Base-by-base conservation (phyloP, 2,329 filamentous ascomycete genomes). In the Bipolaris gigantea region DNA sequence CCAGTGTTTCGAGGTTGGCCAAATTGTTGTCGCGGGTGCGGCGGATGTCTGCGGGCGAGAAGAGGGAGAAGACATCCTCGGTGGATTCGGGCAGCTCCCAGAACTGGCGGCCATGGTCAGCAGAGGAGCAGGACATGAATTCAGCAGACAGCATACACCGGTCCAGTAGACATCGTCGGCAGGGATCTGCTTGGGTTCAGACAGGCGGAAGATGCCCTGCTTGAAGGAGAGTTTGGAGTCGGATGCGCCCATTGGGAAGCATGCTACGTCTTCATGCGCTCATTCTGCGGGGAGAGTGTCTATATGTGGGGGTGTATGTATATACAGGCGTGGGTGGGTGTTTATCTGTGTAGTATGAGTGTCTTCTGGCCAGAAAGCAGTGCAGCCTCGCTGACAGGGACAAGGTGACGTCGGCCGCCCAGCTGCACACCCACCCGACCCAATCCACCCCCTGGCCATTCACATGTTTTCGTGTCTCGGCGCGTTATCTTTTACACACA, bases 181-280 rank as follows among this genome's bases (percentile, higher is more conserved):
- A 56, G 91, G 83, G 71, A 97, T 97, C 73, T 89, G 83, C 63
- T 87, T 86, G 74, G 96, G 89, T 75, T 96, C 92, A n/a, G 92
- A 94, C 55, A 99, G 85, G 72, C 89, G 87, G 80, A 97, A 97
- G 79, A 97, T 96, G 77, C 92, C 93, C 78, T 96, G 90, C 79
- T 97, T 97, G 84, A 99, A 97, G 73, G 93, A 91, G 73, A 97
- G 87, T 83, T 97, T 97, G 70, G 93, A 97, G 80, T 97, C 93
- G 78, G 93, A 97, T 73, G 93, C 93, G 77, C 94, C 94, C 94
- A 99, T 99, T 64, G 75, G 72, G 54, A 66, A 66, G 61, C 70
- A 71, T 71, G 60, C 65, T 69, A 71, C 61, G 56, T 42, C 45
- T 60, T 63, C 55, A 69, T 56, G 56, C 55, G 61, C 55, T 62